Evolutionary conservation across 371 early-diverging fungal genomes (phyloP), one percentile per base, ranked within the genome.

Genomic region (Mortierella sp.): DNA sequence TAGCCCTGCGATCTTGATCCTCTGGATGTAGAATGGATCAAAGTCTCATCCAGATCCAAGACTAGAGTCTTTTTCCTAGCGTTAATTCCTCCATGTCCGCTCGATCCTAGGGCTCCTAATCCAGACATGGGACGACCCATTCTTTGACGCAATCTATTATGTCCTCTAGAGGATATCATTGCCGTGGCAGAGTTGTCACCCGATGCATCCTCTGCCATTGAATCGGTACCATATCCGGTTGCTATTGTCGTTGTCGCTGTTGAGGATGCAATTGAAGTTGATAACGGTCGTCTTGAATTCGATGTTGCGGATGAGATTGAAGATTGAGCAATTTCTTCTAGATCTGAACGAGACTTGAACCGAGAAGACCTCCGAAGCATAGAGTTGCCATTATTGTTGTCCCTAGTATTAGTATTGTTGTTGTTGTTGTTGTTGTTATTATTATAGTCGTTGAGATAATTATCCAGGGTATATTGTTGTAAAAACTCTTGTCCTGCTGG

Each of bases 41-140:
- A 88, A 0, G 99, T 98, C 84, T 98, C 98, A 76, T 99, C 99
- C 63, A 99, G 87, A 86, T 99, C 99, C 70, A 99, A 86, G 7
- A 98, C 96, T 43, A 99, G 87, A 7, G 96, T 97, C 84, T 97
- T 97, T 64, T 82, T 76, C 69, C 78, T 72, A 22, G 77, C 63
- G 24, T 62, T 67, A 21, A 63, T 59, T 4, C 69, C 65, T 52
- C 66, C 78, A 58, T 41, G 53, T 22, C 72, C 77, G 36, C 65
- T 45, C 13, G 50, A 3, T 0, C 69, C 66, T 1, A 70, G 67
- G 0, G 28, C n/a, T 13, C 76, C 71, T 40, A 79, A 47, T 32
- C 81, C 75, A 1, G 81, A 74, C 67, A 63, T 68, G 21, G 75
- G 81, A n/a, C 81, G 75, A 33, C 65, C 65, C 55, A 58, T 74